Evolutionary conservation across 2,329 filamentous ascomycete species (phyloP).

Genomic region (Domatiomyces catenatus): DNA sequence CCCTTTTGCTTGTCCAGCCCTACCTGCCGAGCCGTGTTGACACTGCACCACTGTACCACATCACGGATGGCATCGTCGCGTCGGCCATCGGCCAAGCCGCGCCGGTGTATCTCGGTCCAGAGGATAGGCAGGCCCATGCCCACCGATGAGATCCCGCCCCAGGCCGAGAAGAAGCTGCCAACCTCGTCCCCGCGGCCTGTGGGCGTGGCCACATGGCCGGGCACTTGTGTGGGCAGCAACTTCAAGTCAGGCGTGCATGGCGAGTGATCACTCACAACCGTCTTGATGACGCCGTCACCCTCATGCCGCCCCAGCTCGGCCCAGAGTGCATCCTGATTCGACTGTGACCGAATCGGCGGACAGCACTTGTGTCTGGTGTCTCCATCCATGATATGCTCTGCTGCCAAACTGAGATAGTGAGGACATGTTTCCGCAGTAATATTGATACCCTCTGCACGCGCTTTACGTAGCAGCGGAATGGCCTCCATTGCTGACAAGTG

Average conservation of each 20-base stretch:
- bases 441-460: constrained; percentile 57
- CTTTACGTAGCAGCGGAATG: constrained; percentile 63
- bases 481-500: constrained; percentile 81
- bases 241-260: constrained; percentile 93
- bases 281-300: constrained; percentile 66
- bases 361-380: constrained; percentile 93
- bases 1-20: constrained; percentile 71
- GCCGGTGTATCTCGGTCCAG: constrained; percentile 57
- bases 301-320: constrained; percentile 50
- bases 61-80: constrained; percentile 48
- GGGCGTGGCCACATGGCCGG: constrained; percentile 27
- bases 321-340: constrained; percentile 80
- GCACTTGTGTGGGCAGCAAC: constrained; percentile 60
- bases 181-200: constrained; percentile 21
- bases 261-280: constrained; percentile 87
- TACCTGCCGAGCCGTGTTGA: constrained; percentile 76
- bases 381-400: constrained; percentile 66
- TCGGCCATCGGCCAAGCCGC: constrained; percentile 33
- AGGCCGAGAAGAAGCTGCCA: constrained; percentile 89
- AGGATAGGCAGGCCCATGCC: constrained; percentile 85
- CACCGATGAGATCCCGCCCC: constrained; percentile 91
- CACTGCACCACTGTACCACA: constrained; percentile 70
- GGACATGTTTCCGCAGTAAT: constrained; percentile 93
- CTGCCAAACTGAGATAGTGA: constrained; percentile 72
- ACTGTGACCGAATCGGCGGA: constrained; percentile 67